These are phyloP conservation scores for Candida lessepsii DNA, from an alignment of 805 yeast genomes.

Conservation along the genomic window DNA sequence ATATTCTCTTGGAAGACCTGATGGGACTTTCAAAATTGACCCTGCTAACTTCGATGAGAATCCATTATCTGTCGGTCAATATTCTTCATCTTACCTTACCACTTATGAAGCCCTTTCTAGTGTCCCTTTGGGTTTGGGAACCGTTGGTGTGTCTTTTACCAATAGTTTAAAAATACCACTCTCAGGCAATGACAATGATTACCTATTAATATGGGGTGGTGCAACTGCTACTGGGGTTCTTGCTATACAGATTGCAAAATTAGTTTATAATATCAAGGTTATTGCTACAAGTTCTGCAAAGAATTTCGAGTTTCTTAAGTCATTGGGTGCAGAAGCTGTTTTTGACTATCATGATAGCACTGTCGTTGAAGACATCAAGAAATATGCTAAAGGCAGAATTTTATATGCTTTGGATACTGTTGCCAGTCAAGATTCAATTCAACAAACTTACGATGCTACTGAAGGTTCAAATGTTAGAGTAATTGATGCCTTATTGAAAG, in stretches of 20 bases:
- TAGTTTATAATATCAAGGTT: slow-evolving; percentile 28
- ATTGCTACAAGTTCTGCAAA: slow-evolving; percentile 28
- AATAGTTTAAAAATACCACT: slow-evolving; percentile 13
- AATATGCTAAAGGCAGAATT: slow-evolving; percentile 20
- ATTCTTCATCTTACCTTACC: slow-evolving; percentile 46
- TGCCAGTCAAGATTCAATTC: slow-evolving; percentile 21
- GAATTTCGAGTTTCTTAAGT: slow-evolving; percentile 23
- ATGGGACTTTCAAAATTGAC: slow-evolving; percentile 7
- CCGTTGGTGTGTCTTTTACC: slow-evolving; percentile 44
- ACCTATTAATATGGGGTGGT: slow-evolving; percentile 36
- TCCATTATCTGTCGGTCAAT: slow-evolving; percentile 19
- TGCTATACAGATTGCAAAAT: slow-evolving; percentile 33
- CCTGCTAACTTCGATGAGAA: slow-evolving; percentile 18
- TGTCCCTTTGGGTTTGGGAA: slow-evolving; percentile 51
- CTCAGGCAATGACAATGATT: slow-evolving; percentile 14
- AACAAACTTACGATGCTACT: slow-evolving; percentile 28
- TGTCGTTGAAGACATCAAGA: slow-evolving; percentile 23
- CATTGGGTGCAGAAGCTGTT: slow-evolving; percentile 29
- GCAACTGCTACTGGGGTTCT: slow-evolving; percentile 33
- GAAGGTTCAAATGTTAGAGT: slow-evolving; percentile 17
- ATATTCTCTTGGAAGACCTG: slow-evolving; percentile 34
- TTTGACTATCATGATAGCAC: slow-evolving; percentile 28
- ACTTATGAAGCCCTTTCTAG: slow-evolving; percentile 69
- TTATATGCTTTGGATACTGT: slow-evolving; percentile 29
- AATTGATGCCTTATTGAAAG: slow-evolving; percentile 20